Base-by-base conservation (phyloP, 2,329 filamentous ascomycete genomes). In the Ciborinia camelliae region DNA sequence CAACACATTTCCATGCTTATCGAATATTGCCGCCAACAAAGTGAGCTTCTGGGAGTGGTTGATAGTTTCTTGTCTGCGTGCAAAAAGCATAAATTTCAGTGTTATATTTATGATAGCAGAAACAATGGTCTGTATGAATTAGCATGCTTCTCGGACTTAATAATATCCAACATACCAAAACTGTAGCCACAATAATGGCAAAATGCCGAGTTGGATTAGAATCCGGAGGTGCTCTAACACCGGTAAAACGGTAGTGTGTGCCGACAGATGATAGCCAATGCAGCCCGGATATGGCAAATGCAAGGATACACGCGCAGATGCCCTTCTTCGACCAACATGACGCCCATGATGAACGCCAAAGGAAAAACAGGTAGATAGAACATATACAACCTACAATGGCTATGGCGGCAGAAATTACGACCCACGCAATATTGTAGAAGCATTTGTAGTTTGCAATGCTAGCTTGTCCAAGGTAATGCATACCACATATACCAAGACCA, bases 381-480 rank as follows among this genome's bases (percentile, higher is more conserved):
- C 86, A 77, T 18, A 86, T 86, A 68, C 88, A 92, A 8, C 90
- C 89, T 10, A 85, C 81, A 4, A 91, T 82, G 5, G 92, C 89
- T 68, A 96, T 92, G 53, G 89, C 74, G 26, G 86, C 85, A 6
- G 91, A 85, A 2, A 88, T 90, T 2, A 88, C 78, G 20, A 96
- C 82, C 54, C 67, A 71, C 14, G 61, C 62, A 28, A 73, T 55
- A 72, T 86, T 86, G 70, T 93, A 92, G 14, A 80, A 77, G 70
- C 90, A 88, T 4, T 74, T 77, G 73, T 95, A 96, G 74, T 96
- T 94, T 35, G 82, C 81, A 67, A 94, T 92, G 41, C 91, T 91
- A 39, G 89, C 84, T 73, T 96, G 92, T n/a, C 91, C 91, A 23
- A 94, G 80, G 72, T 95, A 96, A 75, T 96, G 90, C 91, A 96